A percentile compares a stretch with the other conserved stretches of the same genome.
These are phyloP conservation scores for Termitomyces sp. DNA, from an alignment of 768 basidiomycete genomes.

Conservation along the genomic window DNA sequence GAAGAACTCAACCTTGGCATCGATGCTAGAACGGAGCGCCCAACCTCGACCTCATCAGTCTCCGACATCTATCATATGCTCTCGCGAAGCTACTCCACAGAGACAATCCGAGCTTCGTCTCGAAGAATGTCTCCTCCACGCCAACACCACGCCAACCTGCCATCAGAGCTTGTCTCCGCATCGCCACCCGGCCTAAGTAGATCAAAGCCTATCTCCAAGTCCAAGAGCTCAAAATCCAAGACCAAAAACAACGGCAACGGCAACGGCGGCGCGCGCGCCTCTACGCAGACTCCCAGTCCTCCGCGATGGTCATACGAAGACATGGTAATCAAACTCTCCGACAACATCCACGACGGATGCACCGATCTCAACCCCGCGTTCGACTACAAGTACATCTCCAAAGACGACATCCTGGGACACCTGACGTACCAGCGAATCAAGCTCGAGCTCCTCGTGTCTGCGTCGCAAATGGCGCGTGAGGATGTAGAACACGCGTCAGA, in stretches of 20 bases:
- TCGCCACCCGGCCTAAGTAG: not conserved
- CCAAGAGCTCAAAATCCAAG: too few relatives aligned
- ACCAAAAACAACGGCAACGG: not conserved
- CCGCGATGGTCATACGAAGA: not conserved
- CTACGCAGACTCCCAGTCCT: not conserved
- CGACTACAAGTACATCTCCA: constrained; percentile 2
- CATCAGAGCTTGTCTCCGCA: not conserved
- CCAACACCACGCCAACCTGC: not conserved
- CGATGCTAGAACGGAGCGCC: too few relatives aligned
- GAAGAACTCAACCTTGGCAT: not conserved
- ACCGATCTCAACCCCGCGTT: not conserved
- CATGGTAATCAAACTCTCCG: not conserved
- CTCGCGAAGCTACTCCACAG: not conserved
- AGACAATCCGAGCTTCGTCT: not conserved
- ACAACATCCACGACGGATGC: not conserved
- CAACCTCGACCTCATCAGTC: not conserved
- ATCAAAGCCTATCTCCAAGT: not conserved
- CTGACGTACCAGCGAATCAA: not conserved
- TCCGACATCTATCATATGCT: not conserved
- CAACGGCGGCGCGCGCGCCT: too few relatives aligned
- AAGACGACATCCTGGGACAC: not conserved
- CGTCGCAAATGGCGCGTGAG: not conserved
- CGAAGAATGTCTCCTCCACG: not conserved
- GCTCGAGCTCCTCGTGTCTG: not conserved
- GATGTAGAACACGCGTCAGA: not conserved